These are phyloP conservation scores for Lipomyces japonicus DNA, from an alignment of 805 yeast species.

Conservation along the genomic window DNA sequence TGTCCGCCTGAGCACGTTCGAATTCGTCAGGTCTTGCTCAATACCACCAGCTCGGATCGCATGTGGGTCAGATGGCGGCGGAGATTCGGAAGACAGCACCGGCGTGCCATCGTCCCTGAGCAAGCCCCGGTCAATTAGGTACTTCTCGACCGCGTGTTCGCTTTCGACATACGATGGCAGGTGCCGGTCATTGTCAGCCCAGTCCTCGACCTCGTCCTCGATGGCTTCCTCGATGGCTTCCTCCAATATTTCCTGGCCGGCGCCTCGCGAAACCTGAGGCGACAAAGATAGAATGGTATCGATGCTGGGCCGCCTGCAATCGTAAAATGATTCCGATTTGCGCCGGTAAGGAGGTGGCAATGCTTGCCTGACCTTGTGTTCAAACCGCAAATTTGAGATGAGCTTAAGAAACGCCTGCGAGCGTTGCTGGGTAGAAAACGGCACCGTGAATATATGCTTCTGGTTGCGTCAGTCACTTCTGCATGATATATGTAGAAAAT, in stretches of 20 bases:
- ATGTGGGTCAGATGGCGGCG: neutral
- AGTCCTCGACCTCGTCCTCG: constrained; percentile 26
- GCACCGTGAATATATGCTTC: constrained; percentile 30
- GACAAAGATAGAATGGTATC: neutral
- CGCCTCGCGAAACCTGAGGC: neutral
- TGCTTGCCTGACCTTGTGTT: constrained; percentile 34
- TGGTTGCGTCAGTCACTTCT: neutral
- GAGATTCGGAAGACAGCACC: constrained; percentile 11
- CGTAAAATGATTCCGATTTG: constrained; percentile 23
- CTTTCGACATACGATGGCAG: constrained; percentile 26
- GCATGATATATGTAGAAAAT: too few species aligned
- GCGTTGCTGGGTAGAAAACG: constrained; percentile 32
- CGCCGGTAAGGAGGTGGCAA: constrained; percentile 35
- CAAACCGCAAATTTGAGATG: constrained; percentile 36
- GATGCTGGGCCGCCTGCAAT: constrained; percentile 8
- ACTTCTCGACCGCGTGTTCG: constrained; percentile 28
- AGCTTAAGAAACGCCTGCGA: constrained; percentile 32
- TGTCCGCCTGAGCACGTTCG: constrained; percentile 5
- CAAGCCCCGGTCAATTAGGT: constrained; percentile 25
- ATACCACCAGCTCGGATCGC: neutral
- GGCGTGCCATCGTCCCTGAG: constrained; percentile 24
- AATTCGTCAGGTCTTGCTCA: neutral
- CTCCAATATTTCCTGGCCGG: constrained; percentile 3
- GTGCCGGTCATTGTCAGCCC: constrained; percentile 24
- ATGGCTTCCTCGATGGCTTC: constrained; percentile 24